Conservation (phyloP, 2,329 filamentous ascomycete species). For the Colletotrichum karsti region DNA sequence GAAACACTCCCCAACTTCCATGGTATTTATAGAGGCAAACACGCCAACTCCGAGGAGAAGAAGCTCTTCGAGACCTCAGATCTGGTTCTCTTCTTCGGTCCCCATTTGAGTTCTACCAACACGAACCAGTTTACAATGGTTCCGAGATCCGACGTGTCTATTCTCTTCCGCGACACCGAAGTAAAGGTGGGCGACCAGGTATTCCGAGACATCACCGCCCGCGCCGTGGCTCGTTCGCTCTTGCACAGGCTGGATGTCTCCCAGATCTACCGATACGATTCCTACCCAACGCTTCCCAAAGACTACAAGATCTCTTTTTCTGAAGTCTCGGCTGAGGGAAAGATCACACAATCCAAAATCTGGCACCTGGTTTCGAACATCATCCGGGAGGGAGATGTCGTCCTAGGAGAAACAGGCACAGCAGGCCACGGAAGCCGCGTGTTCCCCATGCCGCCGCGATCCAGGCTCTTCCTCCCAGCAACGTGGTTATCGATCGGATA, state of each 20-base stretch:
- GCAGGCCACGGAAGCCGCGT: constrained; percentile 61
- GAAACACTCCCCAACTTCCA: constrained; percentile 5
- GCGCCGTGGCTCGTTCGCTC: constrained; percentile 32
- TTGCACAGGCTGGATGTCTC: constrained; percentile 32
- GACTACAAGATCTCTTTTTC: constrained; percentile 32
- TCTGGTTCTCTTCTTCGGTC: constrained; percentile 13
- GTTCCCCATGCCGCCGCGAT: constrained; percentile 57
- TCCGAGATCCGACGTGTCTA: background rate
- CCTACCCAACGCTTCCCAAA: constrained; percentile 38
- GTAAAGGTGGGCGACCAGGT: constrained; percentile 31
- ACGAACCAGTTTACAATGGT: background rate
- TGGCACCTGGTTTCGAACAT: constrained; percentile 43
- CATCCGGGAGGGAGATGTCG: constrained; percentile 59
- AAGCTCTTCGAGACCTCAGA: constrained; percentile 24
- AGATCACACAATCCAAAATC: constrained; percentile 57
- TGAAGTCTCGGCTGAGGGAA: constrained; percentile 33
- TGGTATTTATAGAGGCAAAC: background rate
- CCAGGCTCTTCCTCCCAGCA: constrained; percentile 55
- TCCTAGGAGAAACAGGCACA: constrained; percentile 68
- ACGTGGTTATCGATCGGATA: constrained; percentile 70
- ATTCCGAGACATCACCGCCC: constrained; percentile 38
- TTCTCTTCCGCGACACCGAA: constrained; percentile 40
- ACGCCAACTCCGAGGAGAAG: constrained; percentile 32
- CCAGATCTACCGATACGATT: constrained; percentile 33
- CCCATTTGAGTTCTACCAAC: constrained; percentile 15